Evolutionary conservation across 1,139 yeast species (phyloP), one percentile per base, ranked within the genome.

Genomic region (Kurtzmaniella natalensis): DNA sequence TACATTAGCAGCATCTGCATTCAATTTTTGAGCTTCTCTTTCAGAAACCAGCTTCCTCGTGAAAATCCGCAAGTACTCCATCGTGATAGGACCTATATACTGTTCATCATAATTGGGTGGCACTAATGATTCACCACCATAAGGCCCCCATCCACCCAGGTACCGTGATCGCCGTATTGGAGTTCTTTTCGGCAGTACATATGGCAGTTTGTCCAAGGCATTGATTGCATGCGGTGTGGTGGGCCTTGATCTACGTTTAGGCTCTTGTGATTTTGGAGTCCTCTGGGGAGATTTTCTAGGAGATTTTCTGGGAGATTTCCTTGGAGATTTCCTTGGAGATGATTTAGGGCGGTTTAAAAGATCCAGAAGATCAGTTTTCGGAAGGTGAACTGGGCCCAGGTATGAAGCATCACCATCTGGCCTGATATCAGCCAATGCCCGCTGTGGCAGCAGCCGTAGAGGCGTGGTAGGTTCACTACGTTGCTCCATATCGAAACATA

Each of bases 51-150:
- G 55, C 1, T 62, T 61, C 32, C 54, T 50, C 36, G 72, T 64
- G 32, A 66, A 57, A 21, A 55, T 56, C 30, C 62, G 46, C 32
- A 68, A 49, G 33, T 61, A 68, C 30, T 64, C 70, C 5, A 61
- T 47, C 1, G 72, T 65, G 5, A 68, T 52, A 1, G 70, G 65
- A 0, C 72, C 73, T 6, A 53, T 48, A 40, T 66, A 66, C 9
- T 50, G 53, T 0, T 61, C 51, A 25, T 61, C 61, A 35, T 51
- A 64, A 0, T 46, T 44, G 2, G 48, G 37, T 11, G 48, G 50
- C 14, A 16, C 16, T 11, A 23, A 8, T 5, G 16, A 14, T 4
- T 14, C 5, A 11, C 8, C 8, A 13, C 26, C 16, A 11, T 23
- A 8, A 13, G 9, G 15, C 9, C 11, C 11, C n/a, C n/a, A n/a